These are phyloP conservation scores for Myxozyma melibiosi DNA, from an alignment of 805 yeast genomes.

Conservation along the genomic window DNA sequence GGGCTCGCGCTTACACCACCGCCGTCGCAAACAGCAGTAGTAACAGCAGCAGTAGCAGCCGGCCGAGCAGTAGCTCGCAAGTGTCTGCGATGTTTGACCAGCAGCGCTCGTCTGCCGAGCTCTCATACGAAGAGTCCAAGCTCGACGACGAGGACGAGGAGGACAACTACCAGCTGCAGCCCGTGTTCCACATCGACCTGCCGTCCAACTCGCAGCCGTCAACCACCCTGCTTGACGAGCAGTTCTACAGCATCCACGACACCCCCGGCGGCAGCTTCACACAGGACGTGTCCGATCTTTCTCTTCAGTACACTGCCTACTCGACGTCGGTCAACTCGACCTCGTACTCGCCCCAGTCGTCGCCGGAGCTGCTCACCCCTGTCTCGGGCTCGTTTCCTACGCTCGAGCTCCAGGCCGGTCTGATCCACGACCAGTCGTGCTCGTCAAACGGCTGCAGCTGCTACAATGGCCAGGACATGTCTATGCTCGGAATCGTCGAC, in stretches of 20 bases:
- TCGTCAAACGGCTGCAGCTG: neutral
- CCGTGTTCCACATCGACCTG: conserved; percentile 7
- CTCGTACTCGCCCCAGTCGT: conserved; percentile 22
- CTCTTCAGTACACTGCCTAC: conserved; percentile 9
- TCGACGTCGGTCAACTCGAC: conserved; percentile 16
- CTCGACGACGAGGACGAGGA: neutral
- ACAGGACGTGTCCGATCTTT: conserved; percentile 2
- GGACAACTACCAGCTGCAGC: neutral
- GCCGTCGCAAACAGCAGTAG: neutral
- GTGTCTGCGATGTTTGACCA: neutral
- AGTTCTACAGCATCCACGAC: neutral
- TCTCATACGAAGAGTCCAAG: neutral
- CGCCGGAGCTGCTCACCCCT: conserved; percentile 26
- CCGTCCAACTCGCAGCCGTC: neutral
- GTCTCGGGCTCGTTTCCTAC: conserved; percentile 20
- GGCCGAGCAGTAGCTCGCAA: neutral
- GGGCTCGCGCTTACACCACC: conserved; percentile 1
- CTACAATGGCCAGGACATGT: conserved; percentile 2
- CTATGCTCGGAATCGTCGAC: neutral
- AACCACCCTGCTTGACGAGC: conserved; percentile 5
- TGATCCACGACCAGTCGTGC: conserved; percentile 7
- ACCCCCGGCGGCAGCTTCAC: neutral
- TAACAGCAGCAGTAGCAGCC: neutral
- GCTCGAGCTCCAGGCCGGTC: conserved; percentile 4
- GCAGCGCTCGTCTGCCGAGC: neutral